Evolutionary conservation across 768 basidiomycete species (phyloP), one percentile per base, ranked within the genome.

Genomic region (Xerocomus potaroensis): DNA sequence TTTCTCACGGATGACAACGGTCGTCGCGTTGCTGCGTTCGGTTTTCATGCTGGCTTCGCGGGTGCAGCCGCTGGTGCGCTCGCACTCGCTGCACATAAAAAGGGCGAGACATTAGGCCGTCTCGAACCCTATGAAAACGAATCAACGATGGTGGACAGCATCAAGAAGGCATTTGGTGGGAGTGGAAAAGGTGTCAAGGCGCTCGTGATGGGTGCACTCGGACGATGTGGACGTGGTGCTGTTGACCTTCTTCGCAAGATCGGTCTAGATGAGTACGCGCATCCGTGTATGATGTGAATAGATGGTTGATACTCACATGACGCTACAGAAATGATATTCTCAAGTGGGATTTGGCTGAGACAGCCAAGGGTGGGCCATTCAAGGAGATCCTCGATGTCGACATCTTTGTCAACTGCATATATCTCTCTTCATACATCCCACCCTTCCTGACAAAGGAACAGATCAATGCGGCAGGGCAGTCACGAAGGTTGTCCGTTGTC

Each of bases 391-490:
- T 98, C 23, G 91, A 91, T 53, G 95, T 92, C 53, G 95, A 99
- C 70, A 83, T 99, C 59, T 97, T 99, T 61, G 82, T 98, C 76
- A 99, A 99, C 73, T 98, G 96, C 77, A 99, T 99, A 66, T 98
- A 98, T 68, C 84, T 99, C 41, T 83, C 81, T n/a, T 80, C 83
- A 15, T 65, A 74, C 49, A 92, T 95, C 45, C 91, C 91, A 0
- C 71, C 83, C n/a, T 98, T 97, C 67, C 49, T 96, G 39, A 83
- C 83, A 4, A 64, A 70, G 22, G 80, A 87, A 34, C 79, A 80
- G 48, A 85, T 96, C 53, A 68, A 68, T n/a, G 74, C 75, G 18
- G 89, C 87, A 11, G 91, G 93, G 21, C 68, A 72, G 45, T 57
- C 69, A 15, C 76, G 96, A 49, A 74, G 76, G 47, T 68, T 99